Conservation (phyloP, 352 stramenopile species). For the Bremia lactucae region DNA sequence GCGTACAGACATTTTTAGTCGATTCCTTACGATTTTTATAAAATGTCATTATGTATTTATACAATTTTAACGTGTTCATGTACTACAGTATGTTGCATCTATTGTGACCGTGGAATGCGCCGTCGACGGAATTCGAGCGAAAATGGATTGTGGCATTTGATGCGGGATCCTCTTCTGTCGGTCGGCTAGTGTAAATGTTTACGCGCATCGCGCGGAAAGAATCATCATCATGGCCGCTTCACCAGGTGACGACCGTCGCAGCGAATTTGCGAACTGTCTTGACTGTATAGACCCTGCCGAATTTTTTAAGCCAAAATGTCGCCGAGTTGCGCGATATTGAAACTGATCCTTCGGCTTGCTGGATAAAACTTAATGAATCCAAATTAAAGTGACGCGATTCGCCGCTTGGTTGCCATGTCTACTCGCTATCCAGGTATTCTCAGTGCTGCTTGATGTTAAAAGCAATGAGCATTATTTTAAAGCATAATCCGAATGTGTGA, state of each 20-base stretch:
- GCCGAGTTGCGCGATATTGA: constrained; percentile 83
- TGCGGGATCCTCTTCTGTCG: constrained; percentile 39
- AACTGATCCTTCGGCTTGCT: constrained; percentile 74
- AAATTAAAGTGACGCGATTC: constrained; percentile 85
- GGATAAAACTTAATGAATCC: constrained; percentile 68
- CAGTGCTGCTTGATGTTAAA: constrained; percentile 73
- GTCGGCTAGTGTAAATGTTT: constrained; percentile 76
- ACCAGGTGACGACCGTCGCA: constrained; percentile 64
- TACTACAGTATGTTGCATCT: constrained; percentile 67
- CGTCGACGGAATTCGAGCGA: constrained; percentile 76
- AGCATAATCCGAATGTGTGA: constrained; percentile 69
- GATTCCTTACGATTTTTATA: constrained; percentile 12
- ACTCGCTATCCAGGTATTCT: constrained; percentile 64
- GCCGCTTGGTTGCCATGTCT: constrained; percentile 79
- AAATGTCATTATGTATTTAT: neutral
- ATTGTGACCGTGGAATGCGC: constrained; percentile 86
- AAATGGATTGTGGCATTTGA: constrained; percentile 43
- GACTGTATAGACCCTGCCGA: constrained; percentile 62
- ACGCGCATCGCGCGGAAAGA: constrained; percentile 52
- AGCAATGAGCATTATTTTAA: constrained; percentile 87
- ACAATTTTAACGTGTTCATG: neutral
- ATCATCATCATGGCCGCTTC: constrained; percentile 80
- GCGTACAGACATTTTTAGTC: constrained; percentile 30
- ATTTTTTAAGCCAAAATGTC: constrained; percentile 71
- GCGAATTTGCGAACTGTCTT: constrained; percentile 67